Conservation (phyloP, 2,329 filamentous ascomycete genomes). For the Pseudopyrenochaeta lycopersici region DNA sequence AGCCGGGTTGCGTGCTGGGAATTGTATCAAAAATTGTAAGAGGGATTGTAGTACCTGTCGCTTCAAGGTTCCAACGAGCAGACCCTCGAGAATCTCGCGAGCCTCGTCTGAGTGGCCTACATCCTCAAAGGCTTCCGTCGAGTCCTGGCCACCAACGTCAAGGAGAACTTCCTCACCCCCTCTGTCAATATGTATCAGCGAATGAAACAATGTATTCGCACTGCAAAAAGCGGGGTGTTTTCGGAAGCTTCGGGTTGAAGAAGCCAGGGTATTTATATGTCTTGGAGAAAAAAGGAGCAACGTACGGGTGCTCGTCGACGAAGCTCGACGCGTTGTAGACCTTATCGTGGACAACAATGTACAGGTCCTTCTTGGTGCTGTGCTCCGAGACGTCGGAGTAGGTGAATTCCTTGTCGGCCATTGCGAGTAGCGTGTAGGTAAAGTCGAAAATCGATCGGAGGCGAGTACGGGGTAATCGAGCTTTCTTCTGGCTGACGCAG, state of each 20-base stretch:
- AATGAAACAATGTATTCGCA: not conserved
- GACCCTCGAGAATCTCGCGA: slow-evolving; percentile 81
- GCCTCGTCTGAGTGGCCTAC: slow-evolving; percentile 99
- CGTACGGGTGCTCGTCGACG: slow-evolving; percentile 94
- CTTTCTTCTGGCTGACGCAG: not conserved
- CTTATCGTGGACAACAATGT: slow-evolving; percentile 92
- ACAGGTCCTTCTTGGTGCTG: slow-evolving; percentile 84
- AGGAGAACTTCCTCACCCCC: slow-evolving; percentile 98
- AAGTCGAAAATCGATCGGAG: slow-evolving; percentile 1
- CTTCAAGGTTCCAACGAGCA: slow-evolving; percentile 50
- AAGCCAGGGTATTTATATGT: slow-evolving; percentile 3
- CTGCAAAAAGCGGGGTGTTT: slow-evolving; percentile 10
- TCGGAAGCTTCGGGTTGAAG: not conserved
- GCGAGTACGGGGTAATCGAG: not conserved
- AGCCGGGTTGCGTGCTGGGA: not conserved
- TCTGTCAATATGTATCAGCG: slow-evolving; percentile 60
- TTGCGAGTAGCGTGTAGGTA: slow-evolving; percentile 25
- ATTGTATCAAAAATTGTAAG: not conserved
- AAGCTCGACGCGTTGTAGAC: slow-evolving; percentile 91
- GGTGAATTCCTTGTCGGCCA: slow-evolving; percentile 52
- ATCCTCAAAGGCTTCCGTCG: slow-evolving; percentile 98
- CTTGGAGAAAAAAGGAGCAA: slow-evolving; percentile 31
- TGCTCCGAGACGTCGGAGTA: slow-evolving; percentile 53
- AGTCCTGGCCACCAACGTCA: slow-evolving; percentile 94
- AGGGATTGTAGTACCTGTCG: slow-evolving; percentile 39